Base-by-base conservation (phyloP, 768 basidiomycete species). In the Phanerochaete sordida region DNA sequence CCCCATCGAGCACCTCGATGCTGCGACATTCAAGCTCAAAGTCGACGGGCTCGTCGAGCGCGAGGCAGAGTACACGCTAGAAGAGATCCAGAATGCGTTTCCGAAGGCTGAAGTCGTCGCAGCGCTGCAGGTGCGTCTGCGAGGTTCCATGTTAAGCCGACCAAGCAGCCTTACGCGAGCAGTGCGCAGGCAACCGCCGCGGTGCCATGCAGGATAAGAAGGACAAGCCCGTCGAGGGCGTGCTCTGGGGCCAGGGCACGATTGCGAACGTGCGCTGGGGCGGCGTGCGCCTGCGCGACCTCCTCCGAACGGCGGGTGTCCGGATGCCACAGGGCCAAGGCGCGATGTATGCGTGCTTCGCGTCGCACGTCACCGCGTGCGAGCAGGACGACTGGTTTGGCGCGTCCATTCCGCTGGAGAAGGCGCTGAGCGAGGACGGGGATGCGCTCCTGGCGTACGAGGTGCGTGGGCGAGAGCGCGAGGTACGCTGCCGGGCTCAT, bases 231-330 rank as follows among this genome's bases (percentile, higher is more conserved):
- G 68, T 68, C 2, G 65, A 66, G n/a, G 70, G 70, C 13, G 39
- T 71, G 6, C 57, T 66, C 27, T 74, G 72, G 72, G 63, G 66
- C 21, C 83, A 85, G 58, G 87, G 84, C n/a, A 85, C 85, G 13
- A 82, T 87, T 49, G 82, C 83, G 55, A 90, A 90, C 69, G 83
- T 81, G 64, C 76, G 72, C 58, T 91, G 89, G 88, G 77, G 78
- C 2, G 89, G 88, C 21, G 79, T 81, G 0, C 75, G 77, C 0
- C 71, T 90, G 12, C 76, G 81, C 24, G 83, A 88, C 57, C 62
- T 90, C 30, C 77, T 90, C 60, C 70, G 74, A 12, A 68, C 75
- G 39, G 72, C 73, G 3, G 79, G 79, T 5, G 72, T 85, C 37
- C 13, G 30, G 6, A 31, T 24, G 16, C 23, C 23, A 19, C 12